Evolutionary conservation across 2,329 filamentous ascomycete genomes (phyloP), one percentile per base, ranked within the genome.

Genomic region (Epichloe gansuensis): DNA sequence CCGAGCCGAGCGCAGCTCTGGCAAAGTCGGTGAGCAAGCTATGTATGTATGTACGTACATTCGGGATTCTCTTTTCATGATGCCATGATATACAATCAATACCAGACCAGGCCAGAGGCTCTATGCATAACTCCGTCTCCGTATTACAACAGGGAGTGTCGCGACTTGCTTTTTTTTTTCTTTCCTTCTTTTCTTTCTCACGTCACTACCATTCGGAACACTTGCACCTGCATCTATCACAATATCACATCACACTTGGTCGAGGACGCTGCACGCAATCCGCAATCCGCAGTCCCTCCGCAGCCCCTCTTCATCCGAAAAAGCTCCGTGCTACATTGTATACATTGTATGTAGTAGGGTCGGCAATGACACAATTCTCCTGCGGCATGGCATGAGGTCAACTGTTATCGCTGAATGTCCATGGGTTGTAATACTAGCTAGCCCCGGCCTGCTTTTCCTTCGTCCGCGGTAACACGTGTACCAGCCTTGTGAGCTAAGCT

Each of bases 21-120:
- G 15, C 13, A 31, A 50, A 50, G 49, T 50, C 49, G 49, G 49
- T 50, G 49, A 45, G 49, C 49, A 31, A 17, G 4, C 27, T 21
- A 21, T 21, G 17, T 21, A 21, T 21, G 17, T 21, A 21, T 2
- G 2, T 21, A 21, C 17, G 17, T 21, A 21, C 17, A 21, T 41
- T 6, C 9, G 23, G 8, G 7, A 8, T 41, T 9, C 17, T 8
- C n/a, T 8, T 9, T 15, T 31, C 8, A 8, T 31, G 8, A 9
- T 31, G 27, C 27, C 27, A 27, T 27, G 23, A 23, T 23, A 23
- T 23, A 23, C 23, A 23, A 23, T 23, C 23, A 23, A 23, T 23
- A 23, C 23, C 23, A 23, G 3, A 23, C 23, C 23, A 23, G 23
- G 23, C 23, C 23, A 23, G 23, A 23, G 23, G 23, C 23, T 23